Base-by-base conservation (phyloP, 805 yeast species). In the Wickerhamomyces bovis region DNA sequence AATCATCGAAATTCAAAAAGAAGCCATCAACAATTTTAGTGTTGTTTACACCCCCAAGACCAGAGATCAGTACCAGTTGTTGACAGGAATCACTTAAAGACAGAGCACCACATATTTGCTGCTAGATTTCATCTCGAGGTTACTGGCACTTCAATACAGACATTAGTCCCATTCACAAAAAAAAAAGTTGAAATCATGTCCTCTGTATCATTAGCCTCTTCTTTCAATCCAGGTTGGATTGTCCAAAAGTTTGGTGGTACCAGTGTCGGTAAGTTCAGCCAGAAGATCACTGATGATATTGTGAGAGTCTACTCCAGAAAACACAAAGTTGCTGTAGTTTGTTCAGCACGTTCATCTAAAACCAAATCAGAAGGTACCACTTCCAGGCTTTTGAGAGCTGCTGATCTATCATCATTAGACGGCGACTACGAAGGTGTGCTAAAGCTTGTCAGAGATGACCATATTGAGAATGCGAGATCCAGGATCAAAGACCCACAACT, bases 201-300 rank as follows among this genome's bases (percentile, higher is more conserved):
- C 6, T 47, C 55, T 15, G 57, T 42, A 1, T 54, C 56, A 7
- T 42, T 53, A 15, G 49, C 51, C 3, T 47, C 55, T 11, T 45
- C 58, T 12, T 50, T 51, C 30, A 25, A 30, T 13, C 51, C 57
- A 16, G 77, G 77, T 16, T 84, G 92, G 90, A 65, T 85, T 3
- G 85, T 94, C 7, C 99, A 94, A 66, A 94, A 94, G 67, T 94
- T 88, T 60, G 99, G 99, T 42, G 99, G 99, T 45, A 94, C 99
- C 15, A 83, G 94, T 41, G 97, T 94, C 28, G 99, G 99, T 20
- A 94, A 94, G 64, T 90, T 94, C 65, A 87, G 97, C 10, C 81
- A 76, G 44, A 77, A 83, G 53, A 94, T 94, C 46, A 89, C 89
- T 23, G 85, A 85, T 49, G 87, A 89, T 54, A 89, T 94, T 42